Conservation (phyloP, 306 rosid genomes). For the Casuarina glauca region DNA sequence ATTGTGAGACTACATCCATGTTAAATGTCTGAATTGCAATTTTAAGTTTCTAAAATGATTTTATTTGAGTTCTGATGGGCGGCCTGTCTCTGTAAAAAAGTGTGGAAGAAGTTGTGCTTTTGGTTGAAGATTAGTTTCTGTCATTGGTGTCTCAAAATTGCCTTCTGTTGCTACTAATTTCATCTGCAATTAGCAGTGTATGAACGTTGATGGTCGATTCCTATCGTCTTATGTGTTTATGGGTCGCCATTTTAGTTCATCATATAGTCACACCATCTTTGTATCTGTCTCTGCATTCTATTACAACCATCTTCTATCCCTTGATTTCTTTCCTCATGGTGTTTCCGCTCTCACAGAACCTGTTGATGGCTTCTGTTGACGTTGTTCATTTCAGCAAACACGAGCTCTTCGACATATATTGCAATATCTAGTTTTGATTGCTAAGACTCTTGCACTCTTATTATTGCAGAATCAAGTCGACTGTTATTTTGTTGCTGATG, state of each 20-base stretch:
- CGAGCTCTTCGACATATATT: not conserved
- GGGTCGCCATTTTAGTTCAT: not conserved
- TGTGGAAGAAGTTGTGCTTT: not conserved
- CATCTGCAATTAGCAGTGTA: not conserved
- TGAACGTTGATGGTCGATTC: not conserved
- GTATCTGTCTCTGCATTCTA: not conserved
- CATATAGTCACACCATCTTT: not conserved
- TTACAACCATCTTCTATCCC: not conserved
- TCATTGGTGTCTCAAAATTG: not conserved
- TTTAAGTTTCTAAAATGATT: not conserved
- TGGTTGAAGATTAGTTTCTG: not conserved
- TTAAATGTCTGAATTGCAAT: not conserved
- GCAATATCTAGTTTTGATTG: conserved; percentile 2
- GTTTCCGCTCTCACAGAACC: not conserved
- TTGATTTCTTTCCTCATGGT: not conserved
- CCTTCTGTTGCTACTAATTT: not conserved
- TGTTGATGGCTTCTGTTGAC: not conserved
- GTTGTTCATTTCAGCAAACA: not conserved
- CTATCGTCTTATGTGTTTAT: not conserved
- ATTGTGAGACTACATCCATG: not conserved
- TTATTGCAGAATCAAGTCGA: conserved; percentile 10
- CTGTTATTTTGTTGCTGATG: not conserved
- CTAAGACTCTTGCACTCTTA: not conserved
- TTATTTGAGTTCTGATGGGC: not conserved
- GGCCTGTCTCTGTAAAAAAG: not conserved